These are phyloP conservation scores for Samsoniella hepiali DNA, from an alignment of 2,329 filamentous ascomycete species.

Conservation along the genomic window DNA sequence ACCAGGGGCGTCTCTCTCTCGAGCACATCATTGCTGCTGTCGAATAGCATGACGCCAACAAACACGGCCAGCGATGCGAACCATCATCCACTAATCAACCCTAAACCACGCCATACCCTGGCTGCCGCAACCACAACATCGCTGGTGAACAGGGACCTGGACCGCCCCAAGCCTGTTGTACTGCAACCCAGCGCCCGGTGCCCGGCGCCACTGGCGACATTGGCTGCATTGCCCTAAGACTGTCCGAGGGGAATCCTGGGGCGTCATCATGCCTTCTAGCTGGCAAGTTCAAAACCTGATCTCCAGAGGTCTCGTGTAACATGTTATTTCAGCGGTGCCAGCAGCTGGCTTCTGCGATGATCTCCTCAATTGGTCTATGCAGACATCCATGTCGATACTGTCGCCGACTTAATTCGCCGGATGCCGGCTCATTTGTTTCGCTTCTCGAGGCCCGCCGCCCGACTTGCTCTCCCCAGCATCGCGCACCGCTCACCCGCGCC, in stretches of 20 bases:
- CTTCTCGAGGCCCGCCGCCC: not conserved
- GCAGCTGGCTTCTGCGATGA: not conserved
- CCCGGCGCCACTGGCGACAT: constrained; percentile 1
- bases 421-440: not conserved
- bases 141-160: not conserved
- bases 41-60: not conserved
- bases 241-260: not conserved
- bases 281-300: not conserved
- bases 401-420: not conserved
- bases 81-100: constrained; percentile 4
- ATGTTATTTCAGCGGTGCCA: not conserved
- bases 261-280: not conserved
- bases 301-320: not conserved
- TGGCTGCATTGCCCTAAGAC: not conserved
- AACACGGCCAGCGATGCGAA: not conserved
- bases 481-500: not conserved
- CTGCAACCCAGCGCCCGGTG: not conserved
- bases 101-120: not conserved
- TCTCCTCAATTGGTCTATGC: not conserved
- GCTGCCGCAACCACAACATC: not conserved
- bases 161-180: not conserved
- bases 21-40: not conserved
- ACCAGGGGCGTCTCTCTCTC: not conserved
- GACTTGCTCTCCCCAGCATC: not conserved
- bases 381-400: not conserved